Percentiles rank a stretch among this genome's conserved stretches.
These are phyloP conservation scores for Vicia sativa DNA, from an alignment of 306 rosid species.

Conservation along the genomic window DNA sequence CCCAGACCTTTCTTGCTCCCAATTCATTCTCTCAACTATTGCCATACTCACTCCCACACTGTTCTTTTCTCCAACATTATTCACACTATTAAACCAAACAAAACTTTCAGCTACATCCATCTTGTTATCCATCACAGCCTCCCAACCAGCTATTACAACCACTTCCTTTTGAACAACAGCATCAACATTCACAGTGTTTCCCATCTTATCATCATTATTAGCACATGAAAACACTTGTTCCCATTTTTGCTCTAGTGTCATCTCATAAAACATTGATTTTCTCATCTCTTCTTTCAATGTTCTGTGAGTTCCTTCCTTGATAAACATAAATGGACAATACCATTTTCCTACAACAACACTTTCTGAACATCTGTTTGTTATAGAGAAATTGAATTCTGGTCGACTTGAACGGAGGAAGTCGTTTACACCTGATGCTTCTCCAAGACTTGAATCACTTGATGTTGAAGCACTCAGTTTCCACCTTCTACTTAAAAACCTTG, in stretches of 20 bases:
- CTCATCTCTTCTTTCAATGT: conserved; percentile 52
- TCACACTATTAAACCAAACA: conserved; percentile 52
- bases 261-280: conserved; percentile 57
- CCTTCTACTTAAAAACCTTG: conserved; percentile 48
- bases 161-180: conserved; percentile 49
- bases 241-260: conserved; percentile 75
- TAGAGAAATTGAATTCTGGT: conserved; percentile 46
- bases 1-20: conserved; percentile 49
- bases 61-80: conserved; percentile 44
- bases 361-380: conserved; percentile 25
- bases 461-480: conserved; percentile 49
- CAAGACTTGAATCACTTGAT: conserved; percentile 38
- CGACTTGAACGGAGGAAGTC: conserved; percentile 42
- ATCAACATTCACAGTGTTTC: conserved; percentile 50
- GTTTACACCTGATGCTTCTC: conserved; percentile 60
- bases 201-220: background rate
- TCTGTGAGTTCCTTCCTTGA: conserved; percentile 54
- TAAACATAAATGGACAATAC: conserved; percentile 69
- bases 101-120: conserved; percentile 38
- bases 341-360: conserved; percentile 69
- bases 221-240: conserved; percentile 49
- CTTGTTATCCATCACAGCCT: conserved; percentile 33
- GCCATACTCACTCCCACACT: conserved; percentile 57
- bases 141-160: conserved; percentile 44
- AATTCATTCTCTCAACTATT: conserved; percentile 65